These are phyloP conservation scores for Didymella glomerata DNA, from an alignment of 2,329 filamentous ascomycete genomes.

Conservation along the genomic window DNA sequence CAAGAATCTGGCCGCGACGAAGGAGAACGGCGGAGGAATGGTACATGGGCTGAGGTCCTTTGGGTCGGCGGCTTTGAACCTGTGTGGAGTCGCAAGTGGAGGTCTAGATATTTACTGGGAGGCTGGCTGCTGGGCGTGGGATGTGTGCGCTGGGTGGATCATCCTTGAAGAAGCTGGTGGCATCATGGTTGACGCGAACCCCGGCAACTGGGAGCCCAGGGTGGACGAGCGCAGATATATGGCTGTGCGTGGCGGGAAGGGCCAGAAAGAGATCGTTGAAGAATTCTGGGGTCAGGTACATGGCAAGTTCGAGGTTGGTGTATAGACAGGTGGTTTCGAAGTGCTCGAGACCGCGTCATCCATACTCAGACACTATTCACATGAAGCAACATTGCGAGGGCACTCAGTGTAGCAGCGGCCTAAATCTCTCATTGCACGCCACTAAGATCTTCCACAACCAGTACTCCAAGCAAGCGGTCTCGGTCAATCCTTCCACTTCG, in stretches of 20 bases:
- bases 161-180: conserved; percentile 79
- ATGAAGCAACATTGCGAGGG: conserved; percentile 5
- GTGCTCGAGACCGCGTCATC: conserved; percentile 11
- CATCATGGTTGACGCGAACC: conserved; percentile 75
- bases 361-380: not conserved
- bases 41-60: conserved; percentile 76
- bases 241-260: conserved; percentile 57
- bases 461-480: conserved; percentile 40
- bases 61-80: conserved; percentile 77
- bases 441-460: conserved; percentile 36
- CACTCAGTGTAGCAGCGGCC: conserved; percentile 38
- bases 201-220: conserved; percentile 70
- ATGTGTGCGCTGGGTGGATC: conserved; percentile 83
- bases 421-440: conserved; percentile 42
- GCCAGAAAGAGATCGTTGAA: conserved; percentile 57
- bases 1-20: conserved; percentile 58
- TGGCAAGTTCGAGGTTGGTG: conserved; percentile 56
- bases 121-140: conserved; percentile 85
- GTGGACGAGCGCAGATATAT: conserved; percentile 67
- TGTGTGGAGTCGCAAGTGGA: conserved; percentile 76
- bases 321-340: conserved; percentile 24
- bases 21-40: conserved; percentile 74
- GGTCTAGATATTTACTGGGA: conserved; percentile 82
- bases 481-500: conserved; percentile 37
- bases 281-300: conserved; percentile 59